These are phyloP conservation scores for Dinochytrium kinnereticum DNA, from an alignment of 371 early-diverging fungal species.

Conservation along the genomic window DNA sequence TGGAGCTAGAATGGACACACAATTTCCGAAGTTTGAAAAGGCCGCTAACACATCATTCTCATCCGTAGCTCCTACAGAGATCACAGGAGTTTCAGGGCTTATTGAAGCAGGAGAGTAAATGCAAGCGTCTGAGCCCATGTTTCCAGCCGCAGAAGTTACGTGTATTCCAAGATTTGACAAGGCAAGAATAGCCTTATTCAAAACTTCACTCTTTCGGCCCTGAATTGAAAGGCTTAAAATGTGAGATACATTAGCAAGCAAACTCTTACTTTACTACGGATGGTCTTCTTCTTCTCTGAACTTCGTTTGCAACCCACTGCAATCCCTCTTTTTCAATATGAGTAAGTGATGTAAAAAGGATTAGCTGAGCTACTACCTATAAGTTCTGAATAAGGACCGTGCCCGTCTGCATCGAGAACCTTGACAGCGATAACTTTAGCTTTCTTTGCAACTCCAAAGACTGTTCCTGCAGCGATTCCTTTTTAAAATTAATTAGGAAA, in stretches of 20 bases:
- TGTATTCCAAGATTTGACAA: slow-evolving; percentile 51
- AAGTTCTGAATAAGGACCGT: slow-evolving; percentile 22
- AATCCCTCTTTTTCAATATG: neutral
- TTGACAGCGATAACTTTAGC: slow-evolving; percentile 70
- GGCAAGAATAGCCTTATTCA: slow-evolving; percentile 52
- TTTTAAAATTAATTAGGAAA: slow-evolving; percentile 41
- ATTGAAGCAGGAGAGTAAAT: slow-evolving; percentile 50
- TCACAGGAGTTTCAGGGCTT: slow-evolving; percentile 19
- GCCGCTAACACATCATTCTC: slow-evolving; percentile 12
- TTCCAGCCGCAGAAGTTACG: slow-evolving; percentile 66
- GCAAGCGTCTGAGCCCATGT: slow-evolving; percentile 56
- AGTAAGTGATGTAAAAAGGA: neutral
- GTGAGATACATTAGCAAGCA: slow-evolving; percentile 1
- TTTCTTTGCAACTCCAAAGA: slow-evolving; percentile 71
- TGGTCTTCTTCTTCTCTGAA: neutral
- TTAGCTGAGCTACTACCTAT: neutral
- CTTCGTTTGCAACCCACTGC: slow-evolving; percentile 17
- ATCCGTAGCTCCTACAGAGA: slow-evolving; percentile 37
- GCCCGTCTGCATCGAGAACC: slow-evolving; percentile 50
- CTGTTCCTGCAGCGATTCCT: slow-evolving; percentile 55
- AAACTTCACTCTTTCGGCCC: slow-evolving; percentile 25
- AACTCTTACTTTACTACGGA: slow-evolving; percentile 33
- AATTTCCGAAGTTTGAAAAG: slow-evolving; percentile 30
- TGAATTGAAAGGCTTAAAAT: slow-evolving; percentile 35
- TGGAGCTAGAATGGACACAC: slow-evolving; percentile 26